phyloP scores from a whole-genome alignment of 2,329 filamentous ascomycete species.

The Aspergillus transmontanensis region DNA sequence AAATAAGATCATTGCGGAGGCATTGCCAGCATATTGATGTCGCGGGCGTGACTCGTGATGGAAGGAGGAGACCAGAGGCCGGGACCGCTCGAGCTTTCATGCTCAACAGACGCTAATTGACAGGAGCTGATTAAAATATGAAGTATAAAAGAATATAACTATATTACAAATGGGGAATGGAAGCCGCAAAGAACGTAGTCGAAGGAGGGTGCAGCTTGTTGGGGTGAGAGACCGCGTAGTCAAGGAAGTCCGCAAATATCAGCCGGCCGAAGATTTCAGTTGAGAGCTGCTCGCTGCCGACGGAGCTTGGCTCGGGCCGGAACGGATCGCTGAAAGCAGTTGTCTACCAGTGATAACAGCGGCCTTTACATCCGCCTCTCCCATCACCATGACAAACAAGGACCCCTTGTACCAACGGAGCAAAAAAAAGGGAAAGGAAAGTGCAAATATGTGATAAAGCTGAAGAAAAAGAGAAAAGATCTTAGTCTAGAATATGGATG shows the following conservation, averaged over 20 bases:
- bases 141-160: not conserved
- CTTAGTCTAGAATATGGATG: constrained; percentile 16
- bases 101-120: constrained; percentile 23
- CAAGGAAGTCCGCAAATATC: constrained; percentile 13
- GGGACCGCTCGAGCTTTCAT: constrained; percentile 43
- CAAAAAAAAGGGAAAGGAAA: not conserved
- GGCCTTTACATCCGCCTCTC: not conserved
- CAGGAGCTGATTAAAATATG: not conserved
- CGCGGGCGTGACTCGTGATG: constrained; percentile 31
- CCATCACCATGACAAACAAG: not conserved
- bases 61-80: constrained; percentile 40
- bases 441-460: not conserved
- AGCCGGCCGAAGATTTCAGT: constrained; percentile 16
- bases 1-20: constrained; percentile 38
- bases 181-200: not conserved
- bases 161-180: constrained; percentile 5
- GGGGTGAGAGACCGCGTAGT: not conserved
- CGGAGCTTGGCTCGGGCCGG: constrained; percentile 24
- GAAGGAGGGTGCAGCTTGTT: not conserved
- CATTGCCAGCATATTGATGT: constrained; percentile 44
- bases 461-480: not conserved
- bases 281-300: not conserved
- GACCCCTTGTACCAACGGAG: not conserved
- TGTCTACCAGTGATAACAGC: not conserved
- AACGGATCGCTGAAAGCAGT: constrained; percentile 14